Base-by-base conservation (phyloP, 345 rosid genomes). In the Salix purpurea region DNA sequence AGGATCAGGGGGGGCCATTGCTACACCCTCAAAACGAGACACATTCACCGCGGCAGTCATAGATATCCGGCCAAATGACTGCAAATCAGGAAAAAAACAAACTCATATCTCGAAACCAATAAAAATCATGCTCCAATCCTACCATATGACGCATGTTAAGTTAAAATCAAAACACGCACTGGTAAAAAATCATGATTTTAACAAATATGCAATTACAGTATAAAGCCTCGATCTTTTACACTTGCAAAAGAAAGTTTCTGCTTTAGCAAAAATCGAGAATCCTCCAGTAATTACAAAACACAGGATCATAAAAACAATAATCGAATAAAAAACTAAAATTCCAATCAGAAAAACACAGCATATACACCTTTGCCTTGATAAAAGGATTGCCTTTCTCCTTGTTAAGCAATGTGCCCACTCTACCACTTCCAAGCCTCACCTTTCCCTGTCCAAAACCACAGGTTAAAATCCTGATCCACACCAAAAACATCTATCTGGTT, bases 1-100 rank as follows among this genome's bases (percentile, higher is more conserved):
- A 50, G 98, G 98, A 84, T 96, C 99, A 8, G 99, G 98, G 16
- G 99, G 98, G 67, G 98, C 99, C 97, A 92, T 96, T 6, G 94
- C 82, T 60, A 96, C 78, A 58, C 90, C 91, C 80, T 93, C 94
- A 72, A 96, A 93, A 76, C 92, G 95, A 78, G 99, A 93, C 54
- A 83, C 91, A 76, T 86, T 86, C 62, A 88, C 89, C 9, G 93
- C 84, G 42, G 78, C 83, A 40, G 89, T 71, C 97, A 93, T 96
- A 67, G 88, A 83, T 76, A 91, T 83, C 69, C 96, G 78, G 54
- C 91, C 89, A 72, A 42, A 65, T 67, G 88, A 84, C 99, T 93
- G 89, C 85, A 86, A 79, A 73, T n/a, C 64, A 76, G 64, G 44
- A 10, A 50, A 79, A 40, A 12, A 19, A 56, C 56, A 81, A 72